These are phyloP conservation scores for Calycina herbarum DNA, from an alignment of 2,329 filamentous ascomycete genomes.

Conservation along the genomic window DNA sequence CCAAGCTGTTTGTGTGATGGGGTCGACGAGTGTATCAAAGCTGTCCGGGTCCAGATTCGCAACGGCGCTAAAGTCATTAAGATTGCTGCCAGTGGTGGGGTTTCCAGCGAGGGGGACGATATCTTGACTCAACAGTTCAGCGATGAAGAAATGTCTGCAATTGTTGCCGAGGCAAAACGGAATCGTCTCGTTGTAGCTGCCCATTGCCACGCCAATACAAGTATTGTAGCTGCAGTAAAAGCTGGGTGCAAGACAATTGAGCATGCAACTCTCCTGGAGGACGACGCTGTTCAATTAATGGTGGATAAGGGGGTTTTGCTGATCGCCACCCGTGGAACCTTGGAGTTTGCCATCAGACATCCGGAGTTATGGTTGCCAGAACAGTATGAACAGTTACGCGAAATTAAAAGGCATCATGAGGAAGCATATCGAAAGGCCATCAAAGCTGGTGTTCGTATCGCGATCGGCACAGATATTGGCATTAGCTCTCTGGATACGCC, in stretches of 20 bases:
- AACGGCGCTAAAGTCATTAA: slow-evolving; percentile 51
- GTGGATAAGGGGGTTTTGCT: background rate
- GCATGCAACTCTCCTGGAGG: background rate
- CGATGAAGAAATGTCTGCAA: slow-evolving; percentile 44
- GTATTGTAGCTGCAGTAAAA: background rate
- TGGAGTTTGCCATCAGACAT: slow-evolving; percentile 42
- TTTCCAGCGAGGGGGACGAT: slow-evolving; percentile 37
- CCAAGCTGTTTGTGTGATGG: background rate
- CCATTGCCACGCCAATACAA: background rate
- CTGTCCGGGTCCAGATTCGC: slow-evolving; percentile 39
- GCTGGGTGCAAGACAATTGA: background rate
- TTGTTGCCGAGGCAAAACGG: slow-evolving; percentile 46
- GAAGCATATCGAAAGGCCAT: slow-evolving; percentile 45
- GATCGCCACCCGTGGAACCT: slow-evolving; percentile 27
- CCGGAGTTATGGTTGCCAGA: slow-evolving; percentile 34
- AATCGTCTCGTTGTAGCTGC: slow-evolving; percentile 38
- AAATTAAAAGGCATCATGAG: background rate
- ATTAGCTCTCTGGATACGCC: slow-evolving; percentile 36
- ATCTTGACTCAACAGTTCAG: slow-evolving; percentile 47
- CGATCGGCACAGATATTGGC: slow-evolving; percentile 47
- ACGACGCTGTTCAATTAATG: background rate
- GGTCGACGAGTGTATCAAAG: background rate
- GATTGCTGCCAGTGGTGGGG: slow-evolving; percentile 44
- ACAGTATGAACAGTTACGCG: slow-evolving; percentile 25
- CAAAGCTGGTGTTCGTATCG: slow-evolving; percentile 45